phyloP scores from a whole-genome alignment of 352 stramenopile genomes.

The Phytophthora pinifolia region DNA sequence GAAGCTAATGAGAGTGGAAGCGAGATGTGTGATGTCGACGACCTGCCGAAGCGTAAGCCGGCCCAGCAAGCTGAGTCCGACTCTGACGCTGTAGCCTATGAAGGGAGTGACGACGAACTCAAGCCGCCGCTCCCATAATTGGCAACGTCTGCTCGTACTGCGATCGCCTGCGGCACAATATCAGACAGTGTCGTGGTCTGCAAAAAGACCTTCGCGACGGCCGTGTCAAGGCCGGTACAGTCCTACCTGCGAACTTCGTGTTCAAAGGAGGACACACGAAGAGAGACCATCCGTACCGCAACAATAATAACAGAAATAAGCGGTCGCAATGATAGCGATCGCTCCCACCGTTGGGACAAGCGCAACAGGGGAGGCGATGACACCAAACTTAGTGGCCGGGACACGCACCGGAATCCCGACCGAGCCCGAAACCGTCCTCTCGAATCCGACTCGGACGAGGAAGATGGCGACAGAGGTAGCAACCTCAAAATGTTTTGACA shows the following conservation, averaged over 20 bases:
- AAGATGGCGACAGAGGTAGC: too few relatives aligned
- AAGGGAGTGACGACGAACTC: too few relatives aligned
- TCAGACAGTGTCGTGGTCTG: constrained; percentile 31
- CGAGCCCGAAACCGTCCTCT: not conserved
- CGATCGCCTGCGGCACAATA: constrained; percentile 2
- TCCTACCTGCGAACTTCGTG: constrained; percentile 4
- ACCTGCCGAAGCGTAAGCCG: too few relatives aligned
- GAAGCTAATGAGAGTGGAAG: too few relatives aligned
- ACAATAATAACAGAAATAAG: not conserved
- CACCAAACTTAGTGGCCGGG: not conserved
- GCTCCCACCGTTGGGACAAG: too few relatives aligned
- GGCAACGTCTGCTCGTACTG: not conserved
- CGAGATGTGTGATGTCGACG: too few relatives aligned
- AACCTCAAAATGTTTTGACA: not conserved
- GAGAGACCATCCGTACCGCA: constrained; percentile 2
- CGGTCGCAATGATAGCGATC: too few relatives aligned
- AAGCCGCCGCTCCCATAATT: too few relatives aligned
- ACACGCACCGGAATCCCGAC: not conserved
- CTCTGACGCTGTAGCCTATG: too few relatives aligned
- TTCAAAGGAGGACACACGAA: constrained; percentile 1
- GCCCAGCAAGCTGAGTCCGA: too few relatives aligned
- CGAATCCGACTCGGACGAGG: not conserved
- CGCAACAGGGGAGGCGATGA: not conserved
- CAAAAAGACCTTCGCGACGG: constrained; percentile 9
- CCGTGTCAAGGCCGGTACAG: not conserved